Base-by-base conservation (phyloP, 257 asterid species). In the Fraxinus pennsylvanica region DNA sequence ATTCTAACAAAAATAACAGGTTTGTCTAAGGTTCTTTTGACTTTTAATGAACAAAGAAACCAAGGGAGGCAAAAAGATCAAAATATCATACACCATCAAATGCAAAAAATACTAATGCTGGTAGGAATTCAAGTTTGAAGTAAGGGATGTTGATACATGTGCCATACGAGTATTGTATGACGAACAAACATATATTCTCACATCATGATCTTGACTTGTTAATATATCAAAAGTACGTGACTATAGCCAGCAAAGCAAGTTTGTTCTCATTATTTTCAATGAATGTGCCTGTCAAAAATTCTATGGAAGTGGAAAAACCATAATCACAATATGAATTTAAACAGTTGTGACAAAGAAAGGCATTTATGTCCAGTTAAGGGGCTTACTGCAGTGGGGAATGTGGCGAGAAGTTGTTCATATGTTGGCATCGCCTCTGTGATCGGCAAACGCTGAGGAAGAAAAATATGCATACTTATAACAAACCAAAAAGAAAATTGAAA, bases 361-460 rank as follows among this genome's bases (percentile, higher is more conserved):
- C 50, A 32, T 63, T 67, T 22, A 54, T 61, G 17, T 21, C 68
- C 13, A 61, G 36, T 61, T 69, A 76, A 27, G 41, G 73, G 73
- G 59, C 79, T 83, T 78, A 95, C 99, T 85, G 97, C 88, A 57
- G 98, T 93, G 21, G 99, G 99, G 76, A 82, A 96, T 9, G 91
- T 88, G 75, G 96, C 87, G 68, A 96, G 79, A 71, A 96, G 98
- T 73, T 90, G 92, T 83, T 96, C 99, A 63, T 96, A 96, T 68
- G 92, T 80, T 7, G 96, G 94, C 81, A 86, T 88, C 61, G 98
- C 96, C 47, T 90, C 96, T 3, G 94, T 80, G 47, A 93, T 88
- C 35, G 96, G 92, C 86, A 89, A 68, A 29, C 88, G 92, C 99
- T 96, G 88, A 74, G 78, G 21, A 59, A 71, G 61, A 36, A 75